Conservation (phyloP, 208 protist genomes). For the Tritrichomonas foetus region DNA sequence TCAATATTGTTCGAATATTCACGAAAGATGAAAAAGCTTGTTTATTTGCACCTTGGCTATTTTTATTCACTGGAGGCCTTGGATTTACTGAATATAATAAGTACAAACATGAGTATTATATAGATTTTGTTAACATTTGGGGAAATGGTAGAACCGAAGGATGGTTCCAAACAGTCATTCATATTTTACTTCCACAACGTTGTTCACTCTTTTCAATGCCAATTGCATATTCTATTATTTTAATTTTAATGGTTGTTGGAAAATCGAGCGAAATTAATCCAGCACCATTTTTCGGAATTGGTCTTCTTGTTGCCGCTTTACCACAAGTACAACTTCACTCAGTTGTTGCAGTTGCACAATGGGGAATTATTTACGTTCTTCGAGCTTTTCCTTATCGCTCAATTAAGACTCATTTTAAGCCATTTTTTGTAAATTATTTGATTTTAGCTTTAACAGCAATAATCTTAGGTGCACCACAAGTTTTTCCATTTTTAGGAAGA, state of each 20-base stretch:
- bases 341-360: neutral
- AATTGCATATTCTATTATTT: neutral
- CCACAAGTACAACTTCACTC: slow-evolving; percentile 4
- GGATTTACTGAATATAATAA: neutral
- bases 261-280: neutral
- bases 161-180: slow-evolving; percentile 9
- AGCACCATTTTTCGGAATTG: neutral
- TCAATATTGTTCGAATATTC: neutral
- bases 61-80: neutral
- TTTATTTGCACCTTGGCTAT: neutral
- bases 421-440: neutral
- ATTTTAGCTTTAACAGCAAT: neutral
- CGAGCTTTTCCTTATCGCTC: neutral
- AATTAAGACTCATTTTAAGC: neutral
- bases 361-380: neutral
- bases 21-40: neutral
- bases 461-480: neutral
- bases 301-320: neutral
- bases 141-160: neutral
- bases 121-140: slow-evolving; percentile 31
- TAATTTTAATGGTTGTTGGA: neutral
- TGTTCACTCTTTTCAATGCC: neutral
- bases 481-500: neutral
- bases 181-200: slow-evolving; percentile 19
- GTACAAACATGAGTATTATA: neutral